Base-by-base conservation (phyloP, 495 filamentous ascomycete species). In the Penicillium alfredii region DNA sequence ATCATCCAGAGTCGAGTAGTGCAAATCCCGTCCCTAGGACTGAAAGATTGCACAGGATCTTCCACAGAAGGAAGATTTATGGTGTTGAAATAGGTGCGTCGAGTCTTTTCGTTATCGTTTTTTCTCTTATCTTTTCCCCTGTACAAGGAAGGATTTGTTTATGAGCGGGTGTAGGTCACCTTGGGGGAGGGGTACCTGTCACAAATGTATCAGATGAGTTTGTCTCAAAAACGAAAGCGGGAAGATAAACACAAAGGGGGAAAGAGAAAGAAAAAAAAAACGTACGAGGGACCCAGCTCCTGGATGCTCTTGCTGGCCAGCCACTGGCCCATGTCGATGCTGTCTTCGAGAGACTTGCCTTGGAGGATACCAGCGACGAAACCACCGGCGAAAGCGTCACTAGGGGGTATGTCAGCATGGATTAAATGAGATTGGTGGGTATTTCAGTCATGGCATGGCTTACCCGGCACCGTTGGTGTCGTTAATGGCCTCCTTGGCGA, bases 381-480 rank as follows among this genome's bases (percentile, higher is more conserved):
- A 42, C 92, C 92, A 56, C 89, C 92, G 35, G 89, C 89, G 53
- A 97, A 98, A 21, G 93, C 92, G 62, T 98, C 92, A 63, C 88
- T 81, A 42, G 29, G 18, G n/a, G 20, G 17, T 32, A 22, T 1
- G 28, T 62, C 22, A 64, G 49, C 3, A 28, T 10, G 8, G 14
- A 7, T 26, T 10, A 4, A 21, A 9, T n/a, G 9, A 7, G 2
- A 12, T 6, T n/a, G n/a, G n/a, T n/a, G n/a, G n/a, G 6, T 14
- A 16, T 9, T 22, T 8, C 6, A 8, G 12, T 36, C 24, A 15
- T n/a, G n/a, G 2, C 0, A 29, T 27, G 25, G 69, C 74, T 61
- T 62, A 82, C 78, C 81, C 92, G 40, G 92, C 92, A 55, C 92
- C 92, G 58, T 88, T 99, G 52, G 92, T 97, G 67, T 99, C 92